Base-by-base conservation (phyloP, 2,329 filamentous ascomycete species). In the Ascomycota sp. region DNA sequence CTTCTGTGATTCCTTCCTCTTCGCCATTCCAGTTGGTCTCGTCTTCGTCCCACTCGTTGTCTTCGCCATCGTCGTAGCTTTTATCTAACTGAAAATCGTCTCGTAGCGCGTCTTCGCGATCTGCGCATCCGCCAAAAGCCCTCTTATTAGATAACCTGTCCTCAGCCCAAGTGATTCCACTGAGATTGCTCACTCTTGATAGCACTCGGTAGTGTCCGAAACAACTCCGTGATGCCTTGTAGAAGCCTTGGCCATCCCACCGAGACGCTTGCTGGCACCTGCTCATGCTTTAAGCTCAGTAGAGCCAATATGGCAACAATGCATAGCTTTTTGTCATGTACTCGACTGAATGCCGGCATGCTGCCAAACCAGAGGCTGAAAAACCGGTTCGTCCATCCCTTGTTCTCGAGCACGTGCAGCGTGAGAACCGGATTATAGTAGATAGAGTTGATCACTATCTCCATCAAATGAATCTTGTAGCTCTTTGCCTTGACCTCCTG, bases 281-380 rank as follows among this genome's bases (percentile, higher is more conserved):
- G 77, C 31, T 80, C 74, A 8, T 75, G 73, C 36, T 69, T 71
- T 34, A 98, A 57, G 27, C 74, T 79, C 30, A 98, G 68, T 8
- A 98, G 69, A 5, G 82, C 68, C 34, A 80, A 76, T 42, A 98
- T 95, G 28, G 85, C 86, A 12, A 85, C 80, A 43, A 98, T 94
- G 37, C 82, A 94, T 19, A 98, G 64, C 63, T 94, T 98, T 69
- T 98, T 98, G 61, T 98, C 89, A 50, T 98, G 89, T 3, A 98
- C 89, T 25, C 89, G 70, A 30, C 72, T 79, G 57, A 98, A 95
- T 44, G 71, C 75, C 37, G 92, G 78, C 58, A 98, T 98, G 56
- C 75, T 91, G 25, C 81, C 81, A 53, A 98, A 98, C 89, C 89
- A 98, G 34, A 91, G 60, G 54, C 81, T 93, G 62, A 98, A 98